Conservation (phyloP, 257 asterid species). For the Rhazya stricta region DNA sequence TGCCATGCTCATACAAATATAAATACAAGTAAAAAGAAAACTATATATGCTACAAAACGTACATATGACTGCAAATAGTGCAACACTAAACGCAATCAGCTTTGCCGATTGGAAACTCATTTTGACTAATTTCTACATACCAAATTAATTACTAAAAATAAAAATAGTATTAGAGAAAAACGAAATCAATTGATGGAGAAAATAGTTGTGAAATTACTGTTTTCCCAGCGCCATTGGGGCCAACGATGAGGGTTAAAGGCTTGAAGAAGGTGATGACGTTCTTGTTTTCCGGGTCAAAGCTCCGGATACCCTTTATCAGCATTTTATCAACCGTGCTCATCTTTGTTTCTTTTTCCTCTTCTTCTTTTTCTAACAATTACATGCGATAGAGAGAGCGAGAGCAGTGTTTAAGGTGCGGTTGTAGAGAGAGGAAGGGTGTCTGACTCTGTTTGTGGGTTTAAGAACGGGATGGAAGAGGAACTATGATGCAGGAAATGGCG, state of each 20-base stretch:
- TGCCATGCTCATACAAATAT: neutral
- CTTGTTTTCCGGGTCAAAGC: conserved; percentile 98
- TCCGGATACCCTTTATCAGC: conserved; percentile 98
- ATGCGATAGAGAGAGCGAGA: neutral
- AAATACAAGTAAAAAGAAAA: neutral
- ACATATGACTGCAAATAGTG: neutral
- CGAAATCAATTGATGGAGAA: neutral
- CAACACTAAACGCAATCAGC: neutral
- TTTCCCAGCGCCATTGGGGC: conserved; percentile 97
- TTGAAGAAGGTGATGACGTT: conserved; percentile 86
- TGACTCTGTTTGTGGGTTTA: neutral
- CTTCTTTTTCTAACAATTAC: conserved; percentile 1
- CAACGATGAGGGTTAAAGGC: conserved; percentile 95
- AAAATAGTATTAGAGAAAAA: neutral
- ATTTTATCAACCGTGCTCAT: conserved; percentile 98
- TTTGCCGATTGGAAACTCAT: neutral
- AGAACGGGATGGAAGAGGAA: neutral
- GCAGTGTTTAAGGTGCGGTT: neutral
- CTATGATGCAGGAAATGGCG: neutral
- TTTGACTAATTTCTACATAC: neutral
- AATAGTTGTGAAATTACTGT: conserved; percentile 44
- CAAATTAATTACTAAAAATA: neutral
- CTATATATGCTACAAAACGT: neutral
- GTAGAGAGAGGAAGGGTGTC: neutral
- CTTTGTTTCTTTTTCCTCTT: conserved; percentile 4